Conservation (phyloP, 164 flowering plant species). For the Chimonanthus praecox region DNA sequence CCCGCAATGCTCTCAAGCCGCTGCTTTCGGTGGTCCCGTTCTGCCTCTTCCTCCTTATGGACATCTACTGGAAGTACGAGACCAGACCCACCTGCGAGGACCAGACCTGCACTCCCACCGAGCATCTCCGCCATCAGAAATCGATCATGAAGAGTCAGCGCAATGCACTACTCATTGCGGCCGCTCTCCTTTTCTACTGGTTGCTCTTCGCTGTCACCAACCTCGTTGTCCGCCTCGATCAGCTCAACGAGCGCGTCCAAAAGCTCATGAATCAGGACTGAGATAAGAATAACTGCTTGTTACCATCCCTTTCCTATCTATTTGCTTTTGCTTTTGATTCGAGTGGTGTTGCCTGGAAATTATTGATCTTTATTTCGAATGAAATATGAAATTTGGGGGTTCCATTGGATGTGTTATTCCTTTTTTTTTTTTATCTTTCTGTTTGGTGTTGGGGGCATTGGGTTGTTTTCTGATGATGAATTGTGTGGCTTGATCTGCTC, state of each 20-base stretch:
- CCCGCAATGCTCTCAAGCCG: slow-evolving; percentile 33
- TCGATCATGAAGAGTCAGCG: slow-evolving; percentile 91
- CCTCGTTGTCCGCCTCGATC: slow-evolving; percentile 62
- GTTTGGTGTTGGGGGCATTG: no score
- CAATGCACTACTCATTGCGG: slow-evolving; percentile 74
- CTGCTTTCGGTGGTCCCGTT: slow-evolving; percentile 40
- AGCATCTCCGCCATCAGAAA: slow-evolving; percentile 79
- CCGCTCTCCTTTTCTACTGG: slow-evolving; percentile 88
- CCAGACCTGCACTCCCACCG: slow-evolving; percentile 33
- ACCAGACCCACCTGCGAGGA: slow-evolving; percentile 31
- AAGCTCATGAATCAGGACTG: slow-evolving; percentile 44
- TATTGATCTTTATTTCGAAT: no score
- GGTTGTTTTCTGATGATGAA: no score
- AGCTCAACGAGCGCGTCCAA: slow-evolving; percentile 66
- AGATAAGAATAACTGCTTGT: background rate
- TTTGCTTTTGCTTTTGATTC: no score
- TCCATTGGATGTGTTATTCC: no score
- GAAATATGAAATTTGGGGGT: no score
- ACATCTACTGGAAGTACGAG: slow-evolving; percentile 50
- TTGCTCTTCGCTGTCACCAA: slow-evolving; percentile 63
- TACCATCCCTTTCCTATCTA: no score
- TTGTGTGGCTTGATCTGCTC: no score
- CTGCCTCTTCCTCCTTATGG: slow-evolving; percentile 37
- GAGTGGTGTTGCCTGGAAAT: no score
- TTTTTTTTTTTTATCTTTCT: no score